These are phyloP conservation scores for Astrephomene gubernaculifera DNA, from an alignment of 139 green algal species.

Conservation along the genomic window DNA sequence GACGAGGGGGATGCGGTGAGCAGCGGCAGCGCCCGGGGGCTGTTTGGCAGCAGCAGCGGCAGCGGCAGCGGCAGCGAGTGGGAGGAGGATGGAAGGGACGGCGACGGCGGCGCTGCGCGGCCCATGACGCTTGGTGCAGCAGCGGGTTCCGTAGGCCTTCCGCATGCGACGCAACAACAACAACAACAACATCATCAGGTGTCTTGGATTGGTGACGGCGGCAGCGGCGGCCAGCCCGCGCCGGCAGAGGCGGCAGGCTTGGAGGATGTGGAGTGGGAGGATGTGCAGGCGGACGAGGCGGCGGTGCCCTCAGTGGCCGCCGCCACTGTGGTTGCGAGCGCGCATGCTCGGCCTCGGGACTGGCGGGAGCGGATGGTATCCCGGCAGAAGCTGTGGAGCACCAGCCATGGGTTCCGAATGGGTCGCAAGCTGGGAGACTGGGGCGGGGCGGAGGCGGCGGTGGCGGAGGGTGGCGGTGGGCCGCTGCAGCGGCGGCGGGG, in stretches of 20 bases:
- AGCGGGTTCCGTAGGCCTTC: too few species aligned
- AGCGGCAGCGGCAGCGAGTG: too few species aligned
- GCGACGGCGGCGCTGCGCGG: too few species aligned
- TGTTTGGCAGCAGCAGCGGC: constrained; percentile 47
- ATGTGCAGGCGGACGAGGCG: constrained; percentile 62
- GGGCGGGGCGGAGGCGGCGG: constrained; percentile 50
- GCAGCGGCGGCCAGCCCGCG: too few species aligned
- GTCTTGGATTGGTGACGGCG: too few species aligned
- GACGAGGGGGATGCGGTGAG: constrained; percentile 6
- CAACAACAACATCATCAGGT: too few species aligned
- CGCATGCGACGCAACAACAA: too few species aligned
- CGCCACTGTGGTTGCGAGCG: constrained; percentile 18
- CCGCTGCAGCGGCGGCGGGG: background rate
- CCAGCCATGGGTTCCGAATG: constrained; percentile 84
- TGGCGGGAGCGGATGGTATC: constrained; percentile 77
- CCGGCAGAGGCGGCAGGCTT: background rate
- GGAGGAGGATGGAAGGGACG: background rate
- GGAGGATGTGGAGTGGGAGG: constrained; percentile 65
- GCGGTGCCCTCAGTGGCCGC: constrained; percentile 24
- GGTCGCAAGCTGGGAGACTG: constrained; percentile 91
- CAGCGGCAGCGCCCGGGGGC: background rate
- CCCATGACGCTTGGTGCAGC: too few species aligned
- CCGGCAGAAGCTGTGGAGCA: constrained; percentile 88
- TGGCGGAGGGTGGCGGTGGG: background rate
- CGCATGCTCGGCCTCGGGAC: constrained; percentile 27